Evolutionary conservation across 495 filamentous ascomycete genomes (phyloP), one percentile per base, ranked within the genome.

Genomic region (Terfezia claveryi): DNA sequence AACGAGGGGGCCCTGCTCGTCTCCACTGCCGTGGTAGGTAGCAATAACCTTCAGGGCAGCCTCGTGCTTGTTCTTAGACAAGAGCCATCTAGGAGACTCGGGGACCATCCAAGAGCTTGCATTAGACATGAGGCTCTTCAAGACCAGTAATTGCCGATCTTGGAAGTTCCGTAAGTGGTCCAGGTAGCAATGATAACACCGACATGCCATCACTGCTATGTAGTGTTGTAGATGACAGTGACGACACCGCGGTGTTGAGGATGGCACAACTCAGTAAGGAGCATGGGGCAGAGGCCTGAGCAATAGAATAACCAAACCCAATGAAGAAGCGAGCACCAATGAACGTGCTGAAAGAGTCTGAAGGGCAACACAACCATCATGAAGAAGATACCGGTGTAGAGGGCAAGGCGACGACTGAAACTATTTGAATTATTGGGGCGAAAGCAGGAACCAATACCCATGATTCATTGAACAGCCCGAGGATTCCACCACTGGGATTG

Each of bases 21-120:
- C 20, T 52, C 61, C 50, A 65, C 74, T 52, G 63, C 65, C 55
- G 56, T 73, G 66, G 61, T 70, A 61, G 56, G 64, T 61, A 55
- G 61, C 54, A 54, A 72, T 49, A 41, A 65, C 44, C n/a, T 59
- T 20, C 54, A 71, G 56, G n/a, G 69, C 41, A 54, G 63, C 57
- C 36, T 65, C 57, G 20, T 66, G 56, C 49, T 49, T 60, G 49
- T 60, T 56, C 49, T 60, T 60, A 10, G 58, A 60, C 38, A 60
- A 54, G 37, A 68, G 58, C 58, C 69, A 77, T n/a, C 74, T 69
- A 0, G 74, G 74, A 37, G 69, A 73, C 60, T 78, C 75, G 4
- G 71, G 73, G 17, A 60, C 58, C 46, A 60, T 41, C 68, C 68
- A 75, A 68, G 38, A 50, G 63, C 68, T 57, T 76, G 73, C 36